phyloP scores from a whole-genome alignment of 139 green algal genomes.

The Chlorella sp. region DNA sequence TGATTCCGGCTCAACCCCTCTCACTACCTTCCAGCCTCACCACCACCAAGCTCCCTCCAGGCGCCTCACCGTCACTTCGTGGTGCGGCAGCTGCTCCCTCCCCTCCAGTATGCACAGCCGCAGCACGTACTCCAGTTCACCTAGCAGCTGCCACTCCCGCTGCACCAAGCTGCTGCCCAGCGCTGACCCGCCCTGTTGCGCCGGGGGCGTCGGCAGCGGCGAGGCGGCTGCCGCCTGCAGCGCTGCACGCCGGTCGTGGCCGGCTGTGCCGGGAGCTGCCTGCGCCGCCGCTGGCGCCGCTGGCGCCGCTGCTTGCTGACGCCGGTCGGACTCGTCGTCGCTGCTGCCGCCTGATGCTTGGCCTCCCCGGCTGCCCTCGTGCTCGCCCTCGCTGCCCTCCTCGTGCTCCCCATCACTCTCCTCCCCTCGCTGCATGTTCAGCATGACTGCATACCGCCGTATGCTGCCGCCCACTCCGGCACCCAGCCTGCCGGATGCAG shows the following conservation, averaged over 20 bases:
- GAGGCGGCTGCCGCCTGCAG: background rate
- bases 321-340: background rate
- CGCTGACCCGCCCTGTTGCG: background rate
- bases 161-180: background rate
- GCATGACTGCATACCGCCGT: constrained; percentile 11
- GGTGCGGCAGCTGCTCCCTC: constrained; percentile 7
- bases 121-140: constrained; percentile 25
- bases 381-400: background rate
- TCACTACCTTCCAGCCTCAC: too few relatives aligned
- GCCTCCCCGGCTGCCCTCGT: background rate
- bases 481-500: background rate
- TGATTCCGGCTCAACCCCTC: too few relatives aligned
- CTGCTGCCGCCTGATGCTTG: background rate
- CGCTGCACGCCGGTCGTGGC: background rate
- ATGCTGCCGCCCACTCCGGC: constrained; percentile 1
- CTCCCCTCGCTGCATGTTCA: background rate
- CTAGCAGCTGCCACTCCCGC: constrained; percentile 19
- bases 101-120: constrained; percentile 19
- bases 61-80: background rate
- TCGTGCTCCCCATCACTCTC: background rate
- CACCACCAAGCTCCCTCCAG: too few relatives aligned
- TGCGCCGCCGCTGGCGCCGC: background rate
- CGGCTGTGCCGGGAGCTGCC: background rate
- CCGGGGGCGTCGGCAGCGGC: background rate
- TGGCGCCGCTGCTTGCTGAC: background rate